Conservation (phyloP, 257 asterid species). For the Nicotiana benthamiana region DNA sequence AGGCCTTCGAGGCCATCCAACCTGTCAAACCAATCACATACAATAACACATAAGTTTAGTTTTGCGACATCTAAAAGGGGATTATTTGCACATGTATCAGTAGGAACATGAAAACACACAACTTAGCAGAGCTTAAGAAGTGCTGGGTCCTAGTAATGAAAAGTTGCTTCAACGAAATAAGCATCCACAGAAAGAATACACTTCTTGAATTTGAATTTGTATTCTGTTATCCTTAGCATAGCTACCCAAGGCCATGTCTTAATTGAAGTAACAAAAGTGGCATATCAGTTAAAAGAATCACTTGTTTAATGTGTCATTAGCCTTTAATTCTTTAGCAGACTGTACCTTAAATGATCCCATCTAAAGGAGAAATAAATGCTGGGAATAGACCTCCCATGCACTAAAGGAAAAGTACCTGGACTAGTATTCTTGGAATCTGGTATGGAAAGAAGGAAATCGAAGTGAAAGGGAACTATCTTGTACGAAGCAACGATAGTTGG, state of each 20-base stretch:
- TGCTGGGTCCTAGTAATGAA: background rate
- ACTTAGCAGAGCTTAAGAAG: background rate
- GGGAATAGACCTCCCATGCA: no score
- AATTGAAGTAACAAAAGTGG: background rate
- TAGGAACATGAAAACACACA: background rate
- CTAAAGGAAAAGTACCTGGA: no score
- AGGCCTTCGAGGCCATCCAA: constrained; percentile 98
- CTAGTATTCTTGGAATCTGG: no score
- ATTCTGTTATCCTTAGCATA: background rate
- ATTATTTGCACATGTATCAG: constrained; percentile 1
- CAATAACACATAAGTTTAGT: background rate
- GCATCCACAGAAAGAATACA: background rate
- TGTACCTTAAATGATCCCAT: no score
- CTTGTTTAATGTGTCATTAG: no score
- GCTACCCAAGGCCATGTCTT: background rate
- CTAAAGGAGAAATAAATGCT: no score
- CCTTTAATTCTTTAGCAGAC: no score
- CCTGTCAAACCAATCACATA: constrained; percentile 38
- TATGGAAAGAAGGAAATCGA: no score
- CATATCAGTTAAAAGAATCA: background rate
- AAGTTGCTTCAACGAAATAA: background rate
- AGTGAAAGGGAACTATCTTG: no score
- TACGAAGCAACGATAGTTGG: no score
- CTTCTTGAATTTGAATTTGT: background rate
- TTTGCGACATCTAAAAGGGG: background rate